A percentile compares a stretch with the other conserved stretches of the same genome.
Conservation (phyloP, 495 filamentous ascomycete species). For the Penicillium lagena region DNA sequence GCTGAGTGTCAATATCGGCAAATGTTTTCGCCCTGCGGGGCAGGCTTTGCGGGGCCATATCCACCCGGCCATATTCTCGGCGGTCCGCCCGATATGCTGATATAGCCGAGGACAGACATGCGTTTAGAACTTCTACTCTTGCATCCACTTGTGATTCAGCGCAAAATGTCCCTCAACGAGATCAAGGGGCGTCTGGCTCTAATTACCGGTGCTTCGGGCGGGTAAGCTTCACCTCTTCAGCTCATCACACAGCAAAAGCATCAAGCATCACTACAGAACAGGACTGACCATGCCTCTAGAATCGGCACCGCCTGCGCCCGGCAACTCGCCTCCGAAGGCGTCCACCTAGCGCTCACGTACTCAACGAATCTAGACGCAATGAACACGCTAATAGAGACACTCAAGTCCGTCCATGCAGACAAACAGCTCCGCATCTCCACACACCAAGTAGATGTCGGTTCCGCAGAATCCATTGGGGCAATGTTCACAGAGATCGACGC, state of each 20-base stretch:
- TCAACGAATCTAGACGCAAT: constrained; percentile 43
- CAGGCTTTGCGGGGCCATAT: neutral
- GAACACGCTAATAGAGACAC: constrained; percentile 34
- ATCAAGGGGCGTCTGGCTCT: constrained; percentile 54
- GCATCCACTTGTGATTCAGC: neutral
- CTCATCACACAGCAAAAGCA: no score
- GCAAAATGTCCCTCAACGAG: constrained; percentile 38
- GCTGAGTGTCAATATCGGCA: constrained; percentile 6
- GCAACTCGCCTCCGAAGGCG: constrained; percentile 46
- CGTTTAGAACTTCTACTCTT: neutral
- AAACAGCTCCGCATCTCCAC: constrained; percentile 39
- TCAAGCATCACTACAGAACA: neutral
- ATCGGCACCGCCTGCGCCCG: constrained; percentile 57
- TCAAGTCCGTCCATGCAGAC: constrained; percentile 22
- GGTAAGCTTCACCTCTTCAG: constrained; percentile 31
- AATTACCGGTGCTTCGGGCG: constrained; percentile 60
- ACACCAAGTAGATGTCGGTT: constrained; percentile 52
- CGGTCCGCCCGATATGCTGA: no score
- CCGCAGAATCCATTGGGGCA: constrained; percentile 40
- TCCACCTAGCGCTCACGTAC: constrained; percentile 57
- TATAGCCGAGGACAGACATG: constrained; percentile 12
- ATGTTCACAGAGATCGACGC: constrained; percentile 48
- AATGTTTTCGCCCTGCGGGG: constrained; percentile 13
- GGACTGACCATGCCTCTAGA: constrained; percentile 20
- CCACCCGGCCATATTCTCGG: constrained; percentile 11